These are phyloP conservation scores for Candida sanyiensis DNA, from an alignment of 805 yeast species.

Conservation along the genomic window DNA sequence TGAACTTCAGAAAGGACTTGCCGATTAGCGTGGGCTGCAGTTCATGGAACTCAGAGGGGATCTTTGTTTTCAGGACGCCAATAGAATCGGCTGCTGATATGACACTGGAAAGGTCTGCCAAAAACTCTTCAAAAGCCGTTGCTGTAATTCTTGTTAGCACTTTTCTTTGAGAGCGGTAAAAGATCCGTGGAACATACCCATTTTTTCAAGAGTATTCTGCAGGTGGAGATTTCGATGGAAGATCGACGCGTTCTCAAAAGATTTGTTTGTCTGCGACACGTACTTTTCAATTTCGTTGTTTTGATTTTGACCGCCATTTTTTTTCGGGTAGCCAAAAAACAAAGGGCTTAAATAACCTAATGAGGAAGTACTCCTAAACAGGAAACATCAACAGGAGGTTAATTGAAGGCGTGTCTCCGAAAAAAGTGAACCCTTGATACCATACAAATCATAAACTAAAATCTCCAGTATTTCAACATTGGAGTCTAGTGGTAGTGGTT, in stretches of 20 bases:
- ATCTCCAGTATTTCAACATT: no score
- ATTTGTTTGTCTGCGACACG: no score
- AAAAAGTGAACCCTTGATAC: no score
- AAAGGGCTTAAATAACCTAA: neutral
- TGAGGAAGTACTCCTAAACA: neutral
- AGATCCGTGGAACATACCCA: no score
- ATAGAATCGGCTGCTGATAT: slow-evolving; percentile 15
- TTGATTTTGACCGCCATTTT: neutral
- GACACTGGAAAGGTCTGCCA: slow-evolving; percentile 3
- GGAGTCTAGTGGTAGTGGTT: no score
- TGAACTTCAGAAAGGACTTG: slow-evolving; percentile 9
- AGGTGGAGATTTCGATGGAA: no score
- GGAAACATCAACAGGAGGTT: neutral
- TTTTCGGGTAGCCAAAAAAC: neutral
- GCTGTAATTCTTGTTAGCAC: neutral
- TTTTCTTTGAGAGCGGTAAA: no score
- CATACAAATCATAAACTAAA: no score
- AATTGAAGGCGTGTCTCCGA: no score
- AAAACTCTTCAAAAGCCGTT: neutral
- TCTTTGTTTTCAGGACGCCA: slow-evolving; percentile 12
- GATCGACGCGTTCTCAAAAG: no score
- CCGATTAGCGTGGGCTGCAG: slow-evolving; percentile 16
- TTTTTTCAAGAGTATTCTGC: no score
- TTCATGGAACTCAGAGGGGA: slow-evolving; percentile 19
- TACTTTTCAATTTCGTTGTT: neutral